Percentiles rank a stretch among this genome's conserved stretches.
Conservation (phyloP, 768 basidiomycete genomes). For the Nevesoporus exiguus region DNA sequence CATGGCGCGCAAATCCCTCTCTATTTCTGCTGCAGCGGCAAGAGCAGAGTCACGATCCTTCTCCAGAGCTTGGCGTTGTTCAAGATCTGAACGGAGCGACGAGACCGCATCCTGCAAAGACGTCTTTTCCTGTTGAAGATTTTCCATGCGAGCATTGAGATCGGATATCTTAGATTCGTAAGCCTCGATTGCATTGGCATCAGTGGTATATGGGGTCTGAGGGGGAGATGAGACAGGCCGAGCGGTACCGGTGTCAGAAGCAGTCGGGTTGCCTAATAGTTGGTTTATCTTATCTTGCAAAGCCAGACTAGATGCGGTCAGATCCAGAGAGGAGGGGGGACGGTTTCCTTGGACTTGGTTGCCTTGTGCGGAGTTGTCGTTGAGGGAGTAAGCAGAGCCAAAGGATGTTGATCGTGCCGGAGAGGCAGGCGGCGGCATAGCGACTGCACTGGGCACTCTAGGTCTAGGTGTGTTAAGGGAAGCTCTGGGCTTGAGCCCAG, state of each 20-base stretch:
- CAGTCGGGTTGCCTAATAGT: slow-evolving; percentile 35
- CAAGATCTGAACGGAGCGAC: slow-evolving; percentile 20
- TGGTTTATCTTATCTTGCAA: slow-evolving; percentile 50
- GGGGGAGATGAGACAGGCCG: slow-evolving; percentile 22
- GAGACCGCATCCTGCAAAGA: slow-evolving; percentile 44
- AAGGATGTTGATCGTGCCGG: slow-evolving; percentile 40
- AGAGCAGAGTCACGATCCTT: slow-evolving; percentile 45
- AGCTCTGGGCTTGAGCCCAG: slow-evolving; percentile 30
- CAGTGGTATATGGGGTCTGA: slow-evolving; percentile 41
- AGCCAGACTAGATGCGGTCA: slow-evolving; percentile 38
- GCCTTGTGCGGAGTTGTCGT: slow-evolving; percentile 26
- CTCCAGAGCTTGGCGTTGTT: slow-evolving; percentile 32
- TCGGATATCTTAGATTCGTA: slow-evolving; percentile 18
- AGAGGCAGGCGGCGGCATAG: slow-evolving; percentile 80
- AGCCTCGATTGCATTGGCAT: slow-evolving; percentile 3
- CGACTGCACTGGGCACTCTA: slow-evolving; percentile 65
- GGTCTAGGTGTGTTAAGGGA: slow-evolving; percentile 54
- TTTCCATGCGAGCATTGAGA: slow-evolving; percentile 43
- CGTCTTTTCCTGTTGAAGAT: slow-evolving; percentile 68
- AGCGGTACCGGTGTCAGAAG: slow-evolving; percentile 11
- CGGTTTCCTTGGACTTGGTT: slow-evolving; percentile 12
- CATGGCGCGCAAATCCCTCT: slow-evolving; percentile 38
- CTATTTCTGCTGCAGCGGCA: slow-evolving; percentile 39
- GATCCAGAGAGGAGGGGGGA: slow-evolving; percentile 30
- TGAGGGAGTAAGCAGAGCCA: slow-evolving; percentile 37